Percentiles rank a stretch among this genome's conserved stretches.
phyloP scores from a whole-genome alignment of 2,329 filamentous ascomycete species.

The Cladosporium sp. region DNA sequence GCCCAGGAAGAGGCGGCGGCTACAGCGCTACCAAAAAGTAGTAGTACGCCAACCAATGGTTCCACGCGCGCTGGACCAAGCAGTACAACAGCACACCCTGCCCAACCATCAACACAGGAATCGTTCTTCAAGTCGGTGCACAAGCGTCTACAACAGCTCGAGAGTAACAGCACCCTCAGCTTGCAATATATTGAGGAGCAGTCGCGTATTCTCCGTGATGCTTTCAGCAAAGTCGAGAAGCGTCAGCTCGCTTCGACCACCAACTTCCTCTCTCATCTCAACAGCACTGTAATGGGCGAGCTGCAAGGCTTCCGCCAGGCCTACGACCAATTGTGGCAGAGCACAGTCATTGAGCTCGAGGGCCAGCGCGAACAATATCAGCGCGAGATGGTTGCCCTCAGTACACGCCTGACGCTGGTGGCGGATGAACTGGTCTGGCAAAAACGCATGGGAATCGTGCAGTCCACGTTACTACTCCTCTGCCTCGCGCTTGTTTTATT shows the following conservation, averaged over 20 bases:
- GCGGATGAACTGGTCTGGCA: conserved; percentile 84
- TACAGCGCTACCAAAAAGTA: background rate
- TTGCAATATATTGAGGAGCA: conserved; percentile 97
- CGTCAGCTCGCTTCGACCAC: conserved; percentile 80
- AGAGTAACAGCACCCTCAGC: conserved; percentile 87
- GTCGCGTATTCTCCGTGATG: conserved; percentile 82
- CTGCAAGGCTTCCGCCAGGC: conserved; percentile 72
- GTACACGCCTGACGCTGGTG: conserved; percentile 73
- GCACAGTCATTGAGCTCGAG: conserved; percentile 86
- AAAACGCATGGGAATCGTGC: conserved; percentile 90
- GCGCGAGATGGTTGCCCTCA: conserved; percentile 77
- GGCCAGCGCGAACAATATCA: conserved; percentile 80
- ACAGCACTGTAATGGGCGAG: conserved; percentile 79
- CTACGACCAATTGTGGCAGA: conserved; percentile 96
- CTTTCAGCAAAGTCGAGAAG: conserved; percentile 80
- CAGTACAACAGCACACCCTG: conserved; percentile 33
- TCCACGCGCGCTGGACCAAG: conserved; percentile 12
- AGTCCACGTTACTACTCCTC: conserved; percentile 79
- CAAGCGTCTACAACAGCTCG: conserved; percentile 85
- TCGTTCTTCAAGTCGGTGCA: conserved; percentile 97
- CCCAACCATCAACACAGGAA: conserved; percentile 81
- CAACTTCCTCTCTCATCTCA: conserved; percentile 77
- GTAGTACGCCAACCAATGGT: background rate
- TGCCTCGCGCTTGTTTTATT: conserved; percentile 88
- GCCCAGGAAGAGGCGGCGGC: background rate